Percentiles rank a stretch among this genome's conserved stretches.
Conservation (phyloP, 306 rosid genomes). For the Trifolium repens region DNA sequence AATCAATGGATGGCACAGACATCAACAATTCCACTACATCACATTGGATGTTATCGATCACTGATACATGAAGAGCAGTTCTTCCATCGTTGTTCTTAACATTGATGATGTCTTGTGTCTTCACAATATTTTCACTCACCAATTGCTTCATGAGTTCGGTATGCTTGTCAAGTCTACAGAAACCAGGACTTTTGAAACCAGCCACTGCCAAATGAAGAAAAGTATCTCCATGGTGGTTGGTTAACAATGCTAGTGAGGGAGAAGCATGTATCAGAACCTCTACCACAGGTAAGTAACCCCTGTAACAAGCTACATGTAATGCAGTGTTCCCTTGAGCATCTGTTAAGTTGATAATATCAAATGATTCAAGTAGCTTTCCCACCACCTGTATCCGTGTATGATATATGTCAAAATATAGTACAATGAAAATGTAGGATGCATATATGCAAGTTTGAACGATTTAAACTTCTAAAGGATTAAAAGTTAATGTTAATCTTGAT, state of each 20-base stretch:
- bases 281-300: conserved; percentile 71
- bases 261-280: conserved; percentile 60
- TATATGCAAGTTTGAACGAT: conserved; percentile 6
- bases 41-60: conserved; percentile 59
- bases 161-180: conserved; percentile 76
- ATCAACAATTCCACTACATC: conserved; percentile 74
- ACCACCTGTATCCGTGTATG: conserved; percentile 64
- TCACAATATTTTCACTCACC: conserved; percentile 49
- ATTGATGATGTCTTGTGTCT: conserved; percentile 59
- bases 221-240: conserved; percentile 80
- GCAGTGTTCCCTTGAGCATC: conserved; percentile 84
- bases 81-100: conserved; percentile 77
- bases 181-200: conserved; percentile 89
- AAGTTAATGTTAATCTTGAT: background rate
- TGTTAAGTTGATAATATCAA: conserved; percentile 61
- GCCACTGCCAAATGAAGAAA: conserved; percentile 86
- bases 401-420: conserved; percentile 14
- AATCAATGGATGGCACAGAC: conserved; percentile 64
- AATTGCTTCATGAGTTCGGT: conserved; percentile 67
- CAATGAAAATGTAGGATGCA: conserved; percentile 18
- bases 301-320: conserved; percentile 76
- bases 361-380: conserved; percentile 60
- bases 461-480: conserved; percentile 22
- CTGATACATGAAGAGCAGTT: conserved; percentile 82
- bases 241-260: conserved; percentile 52